Base-by-base conservation (phyloP, 805 yeast species). In the Phaffomyces antillensis region DNA sequence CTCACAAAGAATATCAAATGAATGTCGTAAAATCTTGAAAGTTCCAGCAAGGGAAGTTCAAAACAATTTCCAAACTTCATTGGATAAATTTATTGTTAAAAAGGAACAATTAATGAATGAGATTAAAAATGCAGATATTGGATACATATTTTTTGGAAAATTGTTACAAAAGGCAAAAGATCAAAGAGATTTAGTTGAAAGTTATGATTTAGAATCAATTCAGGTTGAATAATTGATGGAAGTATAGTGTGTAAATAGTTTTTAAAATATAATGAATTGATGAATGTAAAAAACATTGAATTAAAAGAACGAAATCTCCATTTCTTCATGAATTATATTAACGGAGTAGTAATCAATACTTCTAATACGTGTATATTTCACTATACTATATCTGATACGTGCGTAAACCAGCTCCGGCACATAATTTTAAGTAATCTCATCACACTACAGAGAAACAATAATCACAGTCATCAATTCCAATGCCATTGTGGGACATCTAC, bases 11-110 rank as follows among this genome's bases (percentile, higher is more conserved):
- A 76, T 93, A 8, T 72, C 95, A 0, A 79, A 77, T 52, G 98
- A 91, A 59, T 86, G 88, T 46, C 72, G 93, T 26, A 79, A 79
- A 53, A 96, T 93, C 2, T 70, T 93, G 55, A 78, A 76, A 56
- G 81, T 73, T 56, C 98, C 98, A 7, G 75, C 86, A 0, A 79
- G 88, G 52, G 96, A 89, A 56, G 86, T 93, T 6, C 76, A 83
- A 53, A 75, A 77, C 37, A 76, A 77, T 39, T 77, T 85, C 64
- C 90, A 85, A 53, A 67, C 79, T 1, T 63, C 76, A 39, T 71
- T 87, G 35, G 93, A 86, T 50, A 72, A 75, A 53, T 74, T 80
- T 47, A 72, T 74, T 15, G 63, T 71, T 4, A 76, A 78, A 58
- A 80, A 84, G 58, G 77, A 76, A 42, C 76, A 74, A 48, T 64